Percentiles rank a stretch among this genome's conserved stretches.
Conservation (phyloP, 2,329 filamentous ascomycete genomes). For the Cadophora malorum region DNA sequence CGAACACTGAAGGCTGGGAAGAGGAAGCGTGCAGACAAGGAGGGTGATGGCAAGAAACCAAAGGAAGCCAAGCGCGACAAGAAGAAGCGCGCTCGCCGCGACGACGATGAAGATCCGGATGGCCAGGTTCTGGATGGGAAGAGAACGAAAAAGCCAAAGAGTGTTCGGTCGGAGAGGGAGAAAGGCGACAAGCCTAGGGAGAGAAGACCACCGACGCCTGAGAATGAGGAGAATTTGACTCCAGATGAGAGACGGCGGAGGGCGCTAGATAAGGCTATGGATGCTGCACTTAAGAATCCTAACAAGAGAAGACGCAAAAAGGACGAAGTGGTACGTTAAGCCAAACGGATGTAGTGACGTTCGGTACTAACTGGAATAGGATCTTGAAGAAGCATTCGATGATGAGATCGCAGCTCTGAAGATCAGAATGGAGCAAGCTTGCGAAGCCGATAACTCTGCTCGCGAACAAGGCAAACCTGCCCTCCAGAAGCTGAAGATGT, state of each 20-base stretch:
- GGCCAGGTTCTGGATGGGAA: constrained; percentile 61
- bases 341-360: not conserved
- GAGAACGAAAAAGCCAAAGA: constrained; percentile 51
- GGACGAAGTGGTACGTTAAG: constrained; percentile 79
- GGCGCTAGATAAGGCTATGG: constrained; percentile 85
- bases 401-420: constrained; percentile 89
- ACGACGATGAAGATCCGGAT: constrained; percentile 52
- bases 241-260: constrained; percentile 84
- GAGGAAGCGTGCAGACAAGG: constrained; percentile 67
- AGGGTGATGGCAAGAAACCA: constrained; percentile 74
- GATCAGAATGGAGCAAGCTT: constrained; percentile 87
- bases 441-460: constrained; percentile 82
- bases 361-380: constrained; percentile 56
- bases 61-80: constrained; percentile 68
- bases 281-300: constrained; percentile 85
- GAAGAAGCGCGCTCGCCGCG: constrained; percentile 67
- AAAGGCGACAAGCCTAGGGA: constrained; percentile 44
- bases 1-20: constrained; percentile 69
- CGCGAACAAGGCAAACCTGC: constrained; percentile 82
- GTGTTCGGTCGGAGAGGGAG: constrained; percentile 51
- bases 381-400: constrained; percentile 89
- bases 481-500: constrained; percentile 89
- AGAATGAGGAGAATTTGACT: constrained; percentile 79
- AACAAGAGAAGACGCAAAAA: constrained; percentile 72
- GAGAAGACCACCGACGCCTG: constrained; percentile 62